These are phyloP conservation scores for Trichoderma orchidacearum DNA, from an alignment of 495 filamentous ascomycete genomes.

Conservation along the genomic window DNA sequence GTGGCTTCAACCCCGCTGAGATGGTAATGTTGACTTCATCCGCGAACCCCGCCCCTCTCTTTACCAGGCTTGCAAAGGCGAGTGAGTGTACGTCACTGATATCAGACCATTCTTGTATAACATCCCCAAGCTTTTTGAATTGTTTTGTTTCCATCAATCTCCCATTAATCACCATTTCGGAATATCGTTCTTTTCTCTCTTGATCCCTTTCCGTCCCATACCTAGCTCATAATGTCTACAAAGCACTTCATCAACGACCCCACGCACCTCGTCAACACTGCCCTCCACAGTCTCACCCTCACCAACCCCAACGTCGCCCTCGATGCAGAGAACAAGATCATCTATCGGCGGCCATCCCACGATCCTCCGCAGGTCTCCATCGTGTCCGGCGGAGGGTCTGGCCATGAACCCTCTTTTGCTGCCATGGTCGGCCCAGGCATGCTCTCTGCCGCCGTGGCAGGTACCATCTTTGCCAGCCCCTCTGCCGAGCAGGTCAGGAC, in stretches of 20 bases:
- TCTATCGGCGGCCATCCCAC: conserved; percentile 55
- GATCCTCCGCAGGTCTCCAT: conserved; percentile 50
- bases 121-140: neutral
- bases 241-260: conserved; percentile 95
- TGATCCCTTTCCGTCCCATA: neutral
- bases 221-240: conserved; percentile 29
- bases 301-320: conserved; percentile 78
- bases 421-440: conserved; percentile 55
- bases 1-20: neutral
- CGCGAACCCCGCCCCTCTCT: neutral
- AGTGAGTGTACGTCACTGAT: neutral
- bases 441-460: conserved; percentile 76
- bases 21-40: neutral
- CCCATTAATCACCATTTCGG: too few relatives aligned
- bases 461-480: conserved; percentile 87
- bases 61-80: neutral
- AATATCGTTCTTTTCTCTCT: neutral
- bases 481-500: conserved; percentile 74
- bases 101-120: neutral
- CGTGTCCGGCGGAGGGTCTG: conserved; percentile 80
- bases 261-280: conserved; percentile 60
- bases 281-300: conserved; percentile 62
- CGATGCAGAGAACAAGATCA: conserved; percentile 70
- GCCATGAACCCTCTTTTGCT: conserved; percentile 86
- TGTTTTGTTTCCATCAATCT: neutral